Base-by-base conservation (phyloP, 257 asterid species). In the Schizonepeta tenuifolia region DNA sequence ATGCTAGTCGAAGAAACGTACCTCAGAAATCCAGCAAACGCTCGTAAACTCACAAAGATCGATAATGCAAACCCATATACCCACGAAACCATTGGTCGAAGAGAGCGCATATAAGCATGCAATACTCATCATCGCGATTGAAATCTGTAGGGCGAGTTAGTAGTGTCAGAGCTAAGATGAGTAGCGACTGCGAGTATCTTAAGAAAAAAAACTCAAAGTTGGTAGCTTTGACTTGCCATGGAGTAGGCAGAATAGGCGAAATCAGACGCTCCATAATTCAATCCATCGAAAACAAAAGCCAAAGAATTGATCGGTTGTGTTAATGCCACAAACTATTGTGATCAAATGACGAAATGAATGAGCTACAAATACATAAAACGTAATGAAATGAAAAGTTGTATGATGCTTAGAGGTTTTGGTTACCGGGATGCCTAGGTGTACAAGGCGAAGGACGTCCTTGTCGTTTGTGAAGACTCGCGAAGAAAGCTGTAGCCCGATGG, bases 231-330 rank as follows among this genome's bases (percentile, higher is more conserved):
- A 79, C 83, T 80, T 85, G 74, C 88, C 88, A 87, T 83, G 75
- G 87, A 85, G 78, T 81, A 80, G 1, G 85, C 89, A 10, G 90
- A 79, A 69, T 73, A 78, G 6, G 85, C 77, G 38, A 85, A 83
- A 72, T 87, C 89, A 18, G 88, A 85, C 7, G 87, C 90, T 78
- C 90, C 86, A 15, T 71, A 83, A 61, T 85, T 85, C 60, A 85
- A 63, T 62, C 90, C 90, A 59, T 82, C 93, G 47, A 85, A 80
- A 35, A 85, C 89, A 47, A 85, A 83, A 17, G 90, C 90, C 50
- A 85, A 22, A 1, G 90, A 82, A 73, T 83, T 87, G 28, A 85
- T 74, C 6, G 89, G 89, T 67, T 85, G 89, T 9, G 87, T 82
- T 47, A 53, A 59, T 51, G 83, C 89, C 70, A 82, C 89, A 53